Evolutionary conservation across 768 basidiomycete species (phyloP).

Genomic region (Tulasnella sp.): DNA sequence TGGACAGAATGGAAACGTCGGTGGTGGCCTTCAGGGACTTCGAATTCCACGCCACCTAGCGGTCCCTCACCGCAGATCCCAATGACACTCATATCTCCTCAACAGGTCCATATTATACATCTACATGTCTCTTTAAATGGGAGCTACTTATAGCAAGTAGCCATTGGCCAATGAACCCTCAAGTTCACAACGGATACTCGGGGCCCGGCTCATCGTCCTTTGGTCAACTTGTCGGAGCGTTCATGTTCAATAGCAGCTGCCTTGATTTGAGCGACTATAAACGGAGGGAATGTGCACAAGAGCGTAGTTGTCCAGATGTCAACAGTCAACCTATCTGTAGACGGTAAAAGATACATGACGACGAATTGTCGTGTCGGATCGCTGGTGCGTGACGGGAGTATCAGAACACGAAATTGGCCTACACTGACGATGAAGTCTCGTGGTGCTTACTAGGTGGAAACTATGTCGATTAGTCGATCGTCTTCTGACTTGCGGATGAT

Average conservation of each 20-base stretch:
- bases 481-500: not conserved
- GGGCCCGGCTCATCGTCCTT: not conserved
- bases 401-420: not conserved
- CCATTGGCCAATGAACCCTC: too few species aligned
- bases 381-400: not conserved
- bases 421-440: not conserved
- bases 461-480: not conserved
- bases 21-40: not conserved
- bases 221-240: not conserved
- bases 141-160: too few species aligned
- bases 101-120: not conserved
- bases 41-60: not conserved
- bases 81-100: not conserved
- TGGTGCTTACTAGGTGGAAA: slow-evolving; percentile 7
- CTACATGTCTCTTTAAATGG: not conserved
- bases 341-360: not conserved
- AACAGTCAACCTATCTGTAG: slow-evolving; percentile 5
- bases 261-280: not conserved
- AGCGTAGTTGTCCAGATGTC: slow-evolving; percentile 20
- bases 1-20: not conserved
- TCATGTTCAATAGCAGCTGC: not conserved
- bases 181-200: not conserved
- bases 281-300: slow-evolving; percentile 3
- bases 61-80: too few species aligned
- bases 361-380: slow-evolving; percentile 8